A percentile compares a stretch with the other conserved stretches of the same genome.
These are phyloP conservation scores for Platanthera guangdongensis DNA, from an alignment of 106 monocot genomes.

Conservation along the genomic window DNA sequence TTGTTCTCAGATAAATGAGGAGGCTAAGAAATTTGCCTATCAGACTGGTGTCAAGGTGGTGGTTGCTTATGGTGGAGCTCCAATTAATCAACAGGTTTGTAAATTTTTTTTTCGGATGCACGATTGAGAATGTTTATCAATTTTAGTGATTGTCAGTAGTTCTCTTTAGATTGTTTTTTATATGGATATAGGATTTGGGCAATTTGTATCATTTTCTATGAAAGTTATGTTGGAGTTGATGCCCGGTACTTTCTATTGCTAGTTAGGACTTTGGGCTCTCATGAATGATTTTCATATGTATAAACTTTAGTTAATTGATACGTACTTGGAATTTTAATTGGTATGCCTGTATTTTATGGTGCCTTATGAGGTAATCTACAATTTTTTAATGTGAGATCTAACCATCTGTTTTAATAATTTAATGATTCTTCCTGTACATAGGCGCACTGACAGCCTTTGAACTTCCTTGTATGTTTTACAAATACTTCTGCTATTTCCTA, in stretches of 20 bases:
- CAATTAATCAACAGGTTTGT: slow-evolving; percentile 46
- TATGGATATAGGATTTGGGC: too few species aligned
- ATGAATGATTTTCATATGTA: background rate
- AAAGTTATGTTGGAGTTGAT: too few species aligned
- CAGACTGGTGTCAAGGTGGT: slow-evolving; percentile 58
- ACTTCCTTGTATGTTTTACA: background rate
- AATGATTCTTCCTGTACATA: background rate
- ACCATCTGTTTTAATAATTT: background rate
- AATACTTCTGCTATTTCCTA: background rate
- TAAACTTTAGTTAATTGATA: background rate
- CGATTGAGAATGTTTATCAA: too few species aligned
- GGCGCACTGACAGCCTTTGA: background rate
- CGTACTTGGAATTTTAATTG: background rate
- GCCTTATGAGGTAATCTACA: background rate
- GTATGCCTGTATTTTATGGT: background rate
- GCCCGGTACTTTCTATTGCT: background rate
- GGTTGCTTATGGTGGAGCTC: slow-evolving; percentile 56
- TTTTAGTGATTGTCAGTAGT: too few species aligned
- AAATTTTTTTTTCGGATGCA: background rate
- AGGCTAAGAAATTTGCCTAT: slow-evolving; percentile 56
- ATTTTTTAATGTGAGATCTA: background rate
- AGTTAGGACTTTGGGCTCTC: background rate
- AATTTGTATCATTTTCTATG: too few species aligned
- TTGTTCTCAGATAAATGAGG: slow-evolving; percentile 47
- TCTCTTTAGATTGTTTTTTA: too few species aligned